Base-by-base conservation (phyloP, 2,329 filamentous ascomycete species). In the Cordyceps pruinosa region DNA sequence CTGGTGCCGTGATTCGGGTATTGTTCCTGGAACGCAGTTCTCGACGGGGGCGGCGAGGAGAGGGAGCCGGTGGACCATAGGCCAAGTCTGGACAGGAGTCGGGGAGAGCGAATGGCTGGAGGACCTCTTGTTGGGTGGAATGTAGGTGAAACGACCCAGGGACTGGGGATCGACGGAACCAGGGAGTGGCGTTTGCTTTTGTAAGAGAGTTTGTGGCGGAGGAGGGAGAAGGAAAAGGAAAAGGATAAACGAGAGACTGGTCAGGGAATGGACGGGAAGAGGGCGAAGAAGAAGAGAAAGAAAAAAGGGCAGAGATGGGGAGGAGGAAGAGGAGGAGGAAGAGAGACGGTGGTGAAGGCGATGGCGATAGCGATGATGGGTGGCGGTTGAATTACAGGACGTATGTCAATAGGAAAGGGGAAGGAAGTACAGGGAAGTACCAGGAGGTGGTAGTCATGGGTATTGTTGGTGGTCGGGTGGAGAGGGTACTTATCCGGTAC, bases 151-250 rank as follows among this genome's bases (percentile, higher is more conserved):
- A 58, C 56, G 54, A 30, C 45, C 45, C 25, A 55, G 41, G 30
- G 25, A 25, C 41, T 25, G 39, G 26, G 50, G 51, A 54, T 54
- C 51, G 51, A 41, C 44, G 44, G 52, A 56, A 41, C 44, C 35
- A 49, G 32, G 5, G 5, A 4, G 39, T 25, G 34, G 26, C 26
- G 41, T 35, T 48, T 34, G 25, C 10, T 26, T 42, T 49, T 13
- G n/a, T 25, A 15, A 13, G 10, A n/a, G 32, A n/a, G 15, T 15
- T 10, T 23, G 45, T 12, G 15, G 30, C 28, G 26, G 19, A 44
- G 30, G 17, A 26, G 6, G 26, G 41, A 67, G 63, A 64, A 69
- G 66, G 52, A 47, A 41, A 62, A 59, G 59, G 52, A 53, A 59
- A 45, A 28, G 46, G 50, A 45, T 30, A 45, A 60, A 60, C 56